phyloP scores from a whole-genome alignment of 2,329 filamentous ascomycete genomes.

The Gaeumannomyces tritici region DNA sequence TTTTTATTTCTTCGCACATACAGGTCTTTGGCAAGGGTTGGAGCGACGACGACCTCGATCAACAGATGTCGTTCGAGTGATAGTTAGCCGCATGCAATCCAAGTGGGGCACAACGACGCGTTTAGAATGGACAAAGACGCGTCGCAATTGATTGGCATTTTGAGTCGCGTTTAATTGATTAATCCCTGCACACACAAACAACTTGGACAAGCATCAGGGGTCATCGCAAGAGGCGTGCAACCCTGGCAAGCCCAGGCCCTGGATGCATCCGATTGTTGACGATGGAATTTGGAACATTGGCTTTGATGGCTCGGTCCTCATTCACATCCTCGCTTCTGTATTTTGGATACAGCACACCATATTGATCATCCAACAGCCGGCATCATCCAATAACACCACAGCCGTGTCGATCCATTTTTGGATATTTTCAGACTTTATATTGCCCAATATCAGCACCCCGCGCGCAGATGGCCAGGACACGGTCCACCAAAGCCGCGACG shows the following conservation, averaged over 20 bases:
- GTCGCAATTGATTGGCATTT: neutral
- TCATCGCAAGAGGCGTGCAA: neutral
- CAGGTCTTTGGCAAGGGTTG: too few species aligned
- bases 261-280: neutral
- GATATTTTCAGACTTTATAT: neutral
- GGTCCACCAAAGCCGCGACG: slow-evolving; percentile 27
- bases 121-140: neutral
- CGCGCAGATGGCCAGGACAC: slow-evolving; percentile 22
- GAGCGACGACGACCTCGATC: neutral
- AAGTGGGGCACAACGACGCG: neutral
- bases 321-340: neutral
- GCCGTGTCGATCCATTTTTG: neutral
- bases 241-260: neutral
- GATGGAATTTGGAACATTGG: neutral
- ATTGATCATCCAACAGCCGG: neutral
- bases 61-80: neutral
- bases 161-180: neutral
- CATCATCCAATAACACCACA: neutral
- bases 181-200: neutral
- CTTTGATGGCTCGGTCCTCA: neutral
- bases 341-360: neutral
- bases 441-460: neutral
- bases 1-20: too few species aligned
- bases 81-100: neutral
- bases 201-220: neutral